Base-by-base conservation (phyloP, 257 asterid genomes). In the Solanum pinnatisectum region DNA sequence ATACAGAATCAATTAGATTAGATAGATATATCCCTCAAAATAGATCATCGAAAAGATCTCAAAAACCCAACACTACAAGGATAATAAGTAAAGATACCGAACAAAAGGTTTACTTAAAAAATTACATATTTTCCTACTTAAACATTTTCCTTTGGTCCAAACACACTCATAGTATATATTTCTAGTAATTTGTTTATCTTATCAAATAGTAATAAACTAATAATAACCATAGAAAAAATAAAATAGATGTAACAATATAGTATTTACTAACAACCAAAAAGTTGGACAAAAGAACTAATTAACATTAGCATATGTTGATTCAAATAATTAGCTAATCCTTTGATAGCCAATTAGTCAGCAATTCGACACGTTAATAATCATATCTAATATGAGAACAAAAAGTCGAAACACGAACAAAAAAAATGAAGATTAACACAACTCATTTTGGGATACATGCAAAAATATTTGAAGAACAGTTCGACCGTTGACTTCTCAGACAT, bases 321-420 rank as follows among this genome's bases (percentile, higher is more conserved):
- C 87, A 89, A 92, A 90, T 87, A 88, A 91, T 90, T 87, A 88
- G 90, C 90, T 94, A 89, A 91, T 87, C 87, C 87, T 91, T 91
- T 60, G 72, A 79, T 85, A 89, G 82, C 93, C 90, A 90, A 89
- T 89, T 87, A 91, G 91, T 88, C 91, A 88, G 84, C 92, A 91
- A 89, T 89, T 74, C 94, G 89, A 89, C 98, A 93, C 91, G 87
- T 93, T 91, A 2, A 56, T 56, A 18, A 90, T 72, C 87, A 89
- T 87, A 79, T 90, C 92, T 91, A 91, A 22, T 79, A 91, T 52
- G 67, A 81, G 42, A 79, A 91, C 77, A 27, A 82, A 78, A 82
- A 77, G 56, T 72, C 42, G 2, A 74, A 44, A 68, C 87, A 78
- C 46, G 1, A 79, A 12, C 25, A 70, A 87, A 84, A 84, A 30